Percentiles rank a stretch among this genome's conserved stretches.
phyloP scores from a whole-genome alignment of 352 stramenopile species.

The Phytophthora aleatoria region DNA sequence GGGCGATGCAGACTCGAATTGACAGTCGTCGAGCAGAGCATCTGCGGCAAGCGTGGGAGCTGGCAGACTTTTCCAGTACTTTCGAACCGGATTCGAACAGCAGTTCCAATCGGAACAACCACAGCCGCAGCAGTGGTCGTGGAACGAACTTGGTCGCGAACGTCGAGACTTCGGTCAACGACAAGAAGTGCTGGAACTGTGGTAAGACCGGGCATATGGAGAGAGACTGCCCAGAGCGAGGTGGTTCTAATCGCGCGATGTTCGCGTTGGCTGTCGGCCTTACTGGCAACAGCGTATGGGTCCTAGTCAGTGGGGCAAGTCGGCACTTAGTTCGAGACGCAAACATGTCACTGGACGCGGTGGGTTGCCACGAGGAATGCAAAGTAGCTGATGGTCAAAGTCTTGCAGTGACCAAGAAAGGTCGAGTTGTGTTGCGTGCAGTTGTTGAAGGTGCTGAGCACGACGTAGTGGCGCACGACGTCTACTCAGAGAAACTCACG shows the following conservation, averaged over 20 bases:
- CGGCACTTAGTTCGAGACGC: background rate
- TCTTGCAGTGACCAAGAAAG: background rate
- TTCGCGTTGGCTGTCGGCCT: background rate
- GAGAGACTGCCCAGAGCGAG: background rate
- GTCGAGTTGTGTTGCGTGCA: background rate
- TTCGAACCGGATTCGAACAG: background rate
- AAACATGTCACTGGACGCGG: background rate
- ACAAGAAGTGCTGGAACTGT: background rate
- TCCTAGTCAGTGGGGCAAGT: background rate
- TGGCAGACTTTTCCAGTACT: background rate
- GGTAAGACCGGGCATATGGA: background rate
- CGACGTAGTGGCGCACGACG: background rate
- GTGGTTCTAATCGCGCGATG: background rate
- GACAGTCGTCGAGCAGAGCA: background rate
- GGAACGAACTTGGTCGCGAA: background rate
- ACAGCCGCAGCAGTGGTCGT: too few relatives aligned
- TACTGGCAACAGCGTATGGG: background rate
- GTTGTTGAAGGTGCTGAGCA: background rate
- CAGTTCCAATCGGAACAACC: too few relatives aligned
- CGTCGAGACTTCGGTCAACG: background rate
- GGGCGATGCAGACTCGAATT: conserved; percentile 4
- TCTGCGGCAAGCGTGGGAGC: conserved; percentile 1
- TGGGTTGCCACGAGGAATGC: conserved; percentile 1
- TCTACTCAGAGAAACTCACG: background rate
- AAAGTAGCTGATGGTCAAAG: conserved; percentile 1